These are phyloP conservation scores for Backusella circina DNA, from an alignment of 192 early-diverging fungal species.

Conservation along the genomic window DNA sequence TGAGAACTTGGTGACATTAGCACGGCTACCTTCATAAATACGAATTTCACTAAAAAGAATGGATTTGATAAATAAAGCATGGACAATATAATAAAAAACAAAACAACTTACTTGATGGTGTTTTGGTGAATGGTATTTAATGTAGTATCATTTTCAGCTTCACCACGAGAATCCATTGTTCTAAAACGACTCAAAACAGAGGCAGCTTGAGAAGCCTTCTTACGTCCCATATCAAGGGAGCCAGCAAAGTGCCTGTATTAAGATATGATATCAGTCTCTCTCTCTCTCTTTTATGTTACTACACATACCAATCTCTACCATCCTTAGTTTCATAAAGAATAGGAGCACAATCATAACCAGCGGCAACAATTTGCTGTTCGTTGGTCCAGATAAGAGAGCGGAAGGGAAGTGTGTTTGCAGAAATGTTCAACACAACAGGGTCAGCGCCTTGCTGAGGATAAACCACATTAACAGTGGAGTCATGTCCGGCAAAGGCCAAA, in stretches of 20 bases:
- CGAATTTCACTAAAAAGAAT: conserved; percentile 37
- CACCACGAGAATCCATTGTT: conserved; percentile 87
- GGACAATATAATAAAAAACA: background rate
- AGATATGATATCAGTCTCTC: background rate
- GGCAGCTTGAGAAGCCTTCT: conserved; percentile 54
- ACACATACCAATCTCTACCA: conserved; percentile 54
- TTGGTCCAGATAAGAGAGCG: conserved; percentile 74
- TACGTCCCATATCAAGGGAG: conserved; percentile 79
- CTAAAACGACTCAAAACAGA: conserved; percentile 85
- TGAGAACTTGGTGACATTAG: conserved; percentile 64
- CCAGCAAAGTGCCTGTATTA: conserved; percentile 46
- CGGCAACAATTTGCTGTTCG: conserved; percentile 76
- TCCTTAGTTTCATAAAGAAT: conserved; percentile 67
- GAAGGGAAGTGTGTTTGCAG: conserved; percentile 69
- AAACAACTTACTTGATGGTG: conserved; percentile 76
- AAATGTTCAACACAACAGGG: conserved; percentile 49
- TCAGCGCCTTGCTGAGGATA: conserved; percentile 56
- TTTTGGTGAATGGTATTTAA: conserved; percentile 91
- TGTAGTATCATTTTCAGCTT: conserved; percentile 65
- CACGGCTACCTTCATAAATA: conserved; percentile 45
- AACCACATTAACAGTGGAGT: conserved; percentile 79
- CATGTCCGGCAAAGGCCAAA: conserved; percentile 86
- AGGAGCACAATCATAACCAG: conserved; percentile 93
- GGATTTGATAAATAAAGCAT: background rate
- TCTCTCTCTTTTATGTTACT: background rate